These are phyloP conservation scores for Rhynchospora tenuis DNA, from an alignment of 176 grass and related monocot genomes.

Conservation along the genomic window DNA sequence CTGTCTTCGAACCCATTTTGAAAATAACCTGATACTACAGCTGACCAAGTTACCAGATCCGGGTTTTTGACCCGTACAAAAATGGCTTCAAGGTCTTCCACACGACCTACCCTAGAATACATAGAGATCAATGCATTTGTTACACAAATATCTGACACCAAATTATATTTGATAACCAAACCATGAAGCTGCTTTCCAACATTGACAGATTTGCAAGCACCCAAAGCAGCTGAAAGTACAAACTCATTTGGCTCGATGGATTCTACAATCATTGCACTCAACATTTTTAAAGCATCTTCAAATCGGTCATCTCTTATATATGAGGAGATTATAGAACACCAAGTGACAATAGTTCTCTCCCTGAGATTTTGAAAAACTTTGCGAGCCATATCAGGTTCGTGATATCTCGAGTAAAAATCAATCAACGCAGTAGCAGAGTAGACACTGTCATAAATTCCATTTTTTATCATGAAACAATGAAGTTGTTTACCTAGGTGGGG, in stretches of 20 bases:
- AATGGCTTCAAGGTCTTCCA: constrained; percentile 32
- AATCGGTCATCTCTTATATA: constrained; percentile 30
- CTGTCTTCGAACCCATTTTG: constrained; percentile 54
- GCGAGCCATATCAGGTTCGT: constrained; percentile 21
- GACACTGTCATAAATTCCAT: constrained; percentile 31
- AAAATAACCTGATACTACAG: constrained; percentile 56
- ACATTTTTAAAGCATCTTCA: constrained; percentile 41
- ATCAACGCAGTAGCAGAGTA: constrained; percentile 54
- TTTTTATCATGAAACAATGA: constrained; percentile 63
- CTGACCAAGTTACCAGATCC: constrained; percentile 67
- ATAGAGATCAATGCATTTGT: constrained; percentile 59
- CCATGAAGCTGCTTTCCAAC: constrained; percentile 50
- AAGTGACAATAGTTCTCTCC: constrained; percentile 54
- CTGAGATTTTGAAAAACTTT: constrained; percentile 40
- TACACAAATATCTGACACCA: constrained; percentile 42
- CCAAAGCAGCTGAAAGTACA: constrained; percentile 42
- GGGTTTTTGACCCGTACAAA: constrained; percentile 28
- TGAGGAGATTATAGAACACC: constrained; percentile 75
- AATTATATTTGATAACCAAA: constrained; percentile 33
- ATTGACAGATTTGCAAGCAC: constrained; percentile 35
- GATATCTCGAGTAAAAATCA: constrained; percentile 57
- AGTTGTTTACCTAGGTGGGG: constrained; percentile 49
- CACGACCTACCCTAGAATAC: constrained; percentile 52
- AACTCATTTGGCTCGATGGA: constrained; percentile 51
- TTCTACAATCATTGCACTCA: constrained; percentile 41